Percentiles rank a stretch among this genome's conserved stretches.
Evolutionary conservation across 345 rosid genomes (phyloP).

Genomic region (Pugionium cornutum): DNA sequence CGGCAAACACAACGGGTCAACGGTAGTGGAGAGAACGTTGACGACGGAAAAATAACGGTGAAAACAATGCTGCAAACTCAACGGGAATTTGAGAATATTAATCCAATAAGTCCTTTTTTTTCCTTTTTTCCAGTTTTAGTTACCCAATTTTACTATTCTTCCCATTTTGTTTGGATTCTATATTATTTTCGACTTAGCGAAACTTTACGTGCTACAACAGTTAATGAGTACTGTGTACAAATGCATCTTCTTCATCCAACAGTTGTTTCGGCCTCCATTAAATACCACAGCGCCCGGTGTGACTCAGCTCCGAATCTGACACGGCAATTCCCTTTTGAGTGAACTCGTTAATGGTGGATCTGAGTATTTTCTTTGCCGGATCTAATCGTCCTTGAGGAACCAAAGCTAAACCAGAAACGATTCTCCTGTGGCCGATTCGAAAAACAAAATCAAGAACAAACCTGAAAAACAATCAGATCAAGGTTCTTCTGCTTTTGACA

Average conservation of each 20-base stretch:
- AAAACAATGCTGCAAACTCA: background rate
- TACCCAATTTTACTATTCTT: background rate
- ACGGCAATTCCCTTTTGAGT: background rate
- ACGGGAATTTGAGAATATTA: no score
- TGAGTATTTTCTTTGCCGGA: background rate
- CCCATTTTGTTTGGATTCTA: no score
- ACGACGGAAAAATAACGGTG: background rate
- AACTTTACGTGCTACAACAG: constrained; percentile 46
- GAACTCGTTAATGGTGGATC: background rate
- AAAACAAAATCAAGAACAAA: background rate
- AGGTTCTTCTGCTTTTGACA: background rate
- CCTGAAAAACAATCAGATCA: background rate
- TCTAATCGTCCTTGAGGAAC: no score
- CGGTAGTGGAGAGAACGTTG: background rate
- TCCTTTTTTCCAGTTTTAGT: no score
- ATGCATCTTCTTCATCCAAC: constrained; percentile 42
- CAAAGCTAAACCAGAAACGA: no score
- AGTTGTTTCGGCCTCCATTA: constrained; percentile 27
- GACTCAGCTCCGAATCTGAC: constrained; percentile 24
- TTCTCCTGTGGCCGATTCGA: background rate
- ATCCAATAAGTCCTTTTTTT: background rate
- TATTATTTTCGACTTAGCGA: constrained; percentile 25
- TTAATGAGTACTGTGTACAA: constrained; percentile 46
- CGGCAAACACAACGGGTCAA: background rate
- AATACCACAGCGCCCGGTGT: background rate